A percentile compares a stretch with the other conserved stretches of the same genome.
Conservation (phyloP, 1,139 yeast species). For the Pichia sp. region DNA sequence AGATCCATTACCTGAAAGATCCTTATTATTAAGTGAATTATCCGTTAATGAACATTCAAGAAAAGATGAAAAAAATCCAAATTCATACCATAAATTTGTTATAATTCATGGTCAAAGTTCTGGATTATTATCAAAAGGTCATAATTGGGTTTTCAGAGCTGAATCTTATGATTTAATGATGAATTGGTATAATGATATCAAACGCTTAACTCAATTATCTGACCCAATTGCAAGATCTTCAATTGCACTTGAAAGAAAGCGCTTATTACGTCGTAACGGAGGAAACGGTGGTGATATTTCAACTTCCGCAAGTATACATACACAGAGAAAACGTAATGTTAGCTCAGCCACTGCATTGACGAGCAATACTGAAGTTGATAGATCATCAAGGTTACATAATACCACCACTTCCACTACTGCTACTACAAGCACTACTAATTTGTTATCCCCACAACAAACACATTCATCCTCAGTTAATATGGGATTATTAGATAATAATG, state of each 20-base stretch:
- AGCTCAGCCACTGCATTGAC: conserved; percentile 12
- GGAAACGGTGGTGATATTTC: conserved; percentile 8
- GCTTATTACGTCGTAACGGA: conserved; percentile 14
- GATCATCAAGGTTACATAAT: neutral
- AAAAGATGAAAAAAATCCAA: conserved; percentile 53
- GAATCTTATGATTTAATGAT: conserved; percentile 73
- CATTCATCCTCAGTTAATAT: conserved; percentile 8
- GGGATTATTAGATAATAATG: conserved; percentile 14
- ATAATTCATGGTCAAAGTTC: conserved; percentile 61
- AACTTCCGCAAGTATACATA: conserved; percentile 10
- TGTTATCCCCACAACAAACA: conserved; percentile 7
- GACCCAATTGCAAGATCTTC: conserved; percentile 47
- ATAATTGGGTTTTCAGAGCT: conserved; percentile 89
- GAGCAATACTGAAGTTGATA: conserved; percentile 6
- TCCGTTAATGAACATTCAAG: conserved; percentile 76
- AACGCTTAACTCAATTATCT: conserved; percentile 52
- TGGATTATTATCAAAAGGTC: conserved; percentile 67
- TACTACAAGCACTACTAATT: neutral
- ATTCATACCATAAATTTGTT: conserved; percentile 69
- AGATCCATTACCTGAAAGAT: conserved; percentile 84
- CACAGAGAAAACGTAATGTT: conserved; percentile 13
- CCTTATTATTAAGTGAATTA: conserved; percentile 75
- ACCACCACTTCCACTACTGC: neutral
- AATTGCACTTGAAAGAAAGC: conserved; percentile 33
- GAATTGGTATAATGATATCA: conserved; percentile 77